Base-by-base conservation (phyloP, 345 rosid species). In the Trapa bicornis region DNA sequence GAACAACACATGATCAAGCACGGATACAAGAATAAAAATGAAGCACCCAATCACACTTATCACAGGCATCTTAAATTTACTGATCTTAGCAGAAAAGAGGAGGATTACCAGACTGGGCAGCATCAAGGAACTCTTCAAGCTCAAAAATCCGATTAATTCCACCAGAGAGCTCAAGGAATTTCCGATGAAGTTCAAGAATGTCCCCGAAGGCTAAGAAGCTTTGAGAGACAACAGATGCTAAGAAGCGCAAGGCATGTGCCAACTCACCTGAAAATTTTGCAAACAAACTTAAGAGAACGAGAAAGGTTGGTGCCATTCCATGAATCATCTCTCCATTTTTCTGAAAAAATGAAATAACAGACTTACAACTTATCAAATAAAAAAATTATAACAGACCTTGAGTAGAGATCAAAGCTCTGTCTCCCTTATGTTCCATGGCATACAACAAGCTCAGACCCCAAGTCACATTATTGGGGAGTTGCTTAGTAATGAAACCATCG, bases 121-220 rank as follows among this genome's bases (percentile, higher is more conserved):
- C 86, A 78, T 86, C 91, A 68, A 94, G 83, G 80, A 91, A 83
- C 86, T 94, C 99, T 70, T 94, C 97, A 65, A 91, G 96, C 84
- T 94, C 99, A 65, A 87, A 94, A 65, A 89, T 81, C 69, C 97
- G 84, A 78, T 88, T 91, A 71, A 94, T 72, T 72, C 97, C 79
- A 42, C 97, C 99, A 65, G 96, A 89, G 75, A 94, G 91, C 87
- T 86, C 93, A 69, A 89, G 78, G 75, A 91, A 91, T 80, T 91
- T 94, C 80, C 89, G 84, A 67, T 94, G 88, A 76, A 94, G 77
- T 77, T 91, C 91, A 64, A 94, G 96, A 80, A 94, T 94, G 76
- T 91, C 97, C 32, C 97, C 99, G 72, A 94, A 94, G 36, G 99
- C 99, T 74, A 91, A 85, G 73, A 94, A 94, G 89, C 99, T 94